Evolutionary conservation across 176 grass and related monocot species (phyloP).

Genomic region (Typha latifolia): DNA sequence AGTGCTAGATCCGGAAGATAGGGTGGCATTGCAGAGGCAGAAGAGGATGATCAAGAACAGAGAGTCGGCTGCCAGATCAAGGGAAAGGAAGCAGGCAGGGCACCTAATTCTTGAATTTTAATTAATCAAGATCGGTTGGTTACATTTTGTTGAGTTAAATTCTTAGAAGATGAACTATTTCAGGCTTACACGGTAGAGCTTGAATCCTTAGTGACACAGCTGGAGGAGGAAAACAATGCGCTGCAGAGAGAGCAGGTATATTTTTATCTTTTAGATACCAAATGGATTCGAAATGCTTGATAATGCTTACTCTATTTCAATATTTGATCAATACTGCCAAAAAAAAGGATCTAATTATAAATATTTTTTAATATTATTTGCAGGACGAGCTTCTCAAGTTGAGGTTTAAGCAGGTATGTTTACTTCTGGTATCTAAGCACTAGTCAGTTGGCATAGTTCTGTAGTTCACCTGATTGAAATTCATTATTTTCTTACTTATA

Average conservation of each 20-base stretch:
- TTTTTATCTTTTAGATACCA: not conserved
- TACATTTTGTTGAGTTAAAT: not conserved
- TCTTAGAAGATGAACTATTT: constrained; percentile 10
- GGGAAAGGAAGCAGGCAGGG: constrained; percentile 87
- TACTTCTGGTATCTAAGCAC: not conserved
- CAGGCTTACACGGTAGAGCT: constrained; percentile 92
- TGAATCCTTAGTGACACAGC: constrained; percentile 59
- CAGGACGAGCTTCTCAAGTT: constrained; percentile 59
- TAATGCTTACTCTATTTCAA: not conserved
- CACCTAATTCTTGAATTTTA: not conserved
- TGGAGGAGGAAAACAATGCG: constrained; percentile 69
- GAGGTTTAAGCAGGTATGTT: constrained; percentile 61
- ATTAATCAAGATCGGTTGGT: not conserved
- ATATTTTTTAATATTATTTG: constrained; percentile 6
- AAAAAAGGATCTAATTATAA: too few species aligned
- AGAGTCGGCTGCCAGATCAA: constrained; percentile 92
- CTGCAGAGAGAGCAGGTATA: constrained; percentile 62
- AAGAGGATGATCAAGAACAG: constrained; percentile 99
- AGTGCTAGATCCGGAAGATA: constrained; percentile 67
- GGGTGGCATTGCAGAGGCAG: constrained; percentile 64
- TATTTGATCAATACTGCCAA: not conserved
- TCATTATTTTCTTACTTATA: too few species aligned
- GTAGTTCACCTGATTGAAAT: too few species aligned
- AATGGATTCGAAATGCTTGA: not conserved
- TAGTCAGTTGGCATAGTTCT: too few species aligned